Evolutionary conservation across 1,139 yeast species (phyloP), one percentile per base, ranked within the genome.

Genomic region (Lodderomyces margitis): DNA sequence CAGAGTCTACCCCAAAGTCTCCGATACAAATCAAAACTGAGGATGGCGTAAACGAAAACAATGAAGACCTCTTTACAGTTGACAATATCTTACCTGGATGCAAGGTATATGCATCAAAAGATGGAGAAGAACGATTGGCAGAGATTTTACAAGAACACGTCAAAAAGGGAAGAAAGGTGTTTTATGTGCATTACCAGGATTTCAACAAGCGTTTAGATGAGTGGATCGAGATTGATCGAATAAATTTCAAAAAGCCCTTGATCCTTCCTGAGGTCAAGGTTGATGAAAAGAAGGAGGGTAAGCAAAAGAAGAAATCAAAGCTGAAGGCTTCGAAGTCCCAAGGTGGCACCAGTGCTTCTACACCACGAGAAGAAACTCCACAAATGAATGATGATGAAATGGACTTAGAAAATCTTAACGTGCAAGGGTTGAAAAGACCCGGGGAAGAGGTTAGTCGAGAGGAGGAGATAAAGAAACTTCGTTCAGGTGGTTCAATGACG

Each of bases 401-500:
- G 87, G 97, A 91, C 63, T 70, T 89, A 52, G 97, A 87, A 53
- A 75, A 87, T 55, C 73, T 88, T 54, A 84, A 88, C 54, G 95
- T 88, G 8, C 94, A 89, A 62, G 95, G 96, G 31, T 58, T 83
- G 24, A 75, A 74, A 41, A 64, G 80, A 42, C 80, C 80, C 14
- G 83, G 81, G 3, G 89, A 83, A 51, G 87, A 82, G 45, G 77
- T 86, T 30, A 80, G 85, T 36, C 70, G 96, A 44, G 97, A 88
- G 53, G 96, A 89, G 50, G 98, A 92, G 62, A 86, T 92, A 50
- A 89, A 91, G 56, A 88, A 88, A 59, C 73, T 94, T 46, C 74
- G 98, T 53, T 89, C 96, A 0, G 75, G 95, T 21, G 98, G 98
- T 2, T 91, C 98, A 1, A 92, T 94, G 98, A 87, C 95, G 6